Evolutionary conservation across 352 stramenopile genomes (phyloP), one percentile per base, ranked within the genome.

Genomic region (Blastocystis sp.): DNA sequence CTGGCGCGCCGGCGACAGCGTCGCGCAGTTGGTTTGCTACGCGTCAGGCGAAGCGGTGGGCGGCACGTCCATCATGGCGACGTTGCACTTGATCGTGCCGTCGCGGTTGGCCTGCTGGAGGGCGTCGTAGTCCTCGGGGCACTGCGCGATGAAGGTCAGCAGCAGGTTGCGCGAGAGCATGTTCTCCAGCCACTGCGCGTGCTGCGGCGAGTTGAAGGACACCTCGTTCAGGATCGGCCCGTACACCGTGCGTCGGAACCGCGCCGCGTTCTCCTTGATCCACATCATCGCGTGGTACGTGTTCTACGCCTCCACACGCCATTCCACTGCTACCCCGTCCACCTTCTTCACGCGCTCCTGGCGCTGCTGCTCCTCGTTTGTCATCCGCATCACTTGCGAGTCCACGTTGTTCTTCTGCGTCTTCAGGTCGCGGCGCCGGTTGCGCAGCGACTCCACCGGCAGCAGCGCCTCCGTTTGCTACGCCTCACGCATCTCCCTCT

Each of bases 211-310:
- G 4, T 28, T 52, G 57, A 82, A 82, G n/a, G 38, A 59, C 9
- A 82, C 54, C 45, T 82, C 74, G 45, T 82, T 82, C 19, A 82
- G 28, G 48, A 82, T 82, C 11, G 74, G 74, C 17, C 74, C 74
- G 45, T 82, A 82, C 1, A 82, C 74, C 7, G 57, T 59, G 42
- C 48, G 24, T 48, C 45, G 24, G 45, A 82, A 82, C 14, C 14
- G 2, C 2, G 17, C n/a, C 28, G 34, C 17, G 45, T 82, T 62
- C 24, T 43, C 1, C n/a, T 66, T 28, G 9, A 82, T 40, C 74
- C 74, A 82, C 74, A 68, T 54, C 38, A 82, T 48, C n/a, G 42
- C 70, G 10, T 64, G 24, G 45, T 64, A 81, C 7, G 61, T 48
- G 24, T 69, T 43, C 74, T 82, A 82, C 65, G 9, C 24, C 9